A percentile compares a stretch with the other conserved stretches of the same genome.
phyloP scores from a whole-genome alignment of 139 green algal genomes.

The Haematococcus sp. region DNA sequence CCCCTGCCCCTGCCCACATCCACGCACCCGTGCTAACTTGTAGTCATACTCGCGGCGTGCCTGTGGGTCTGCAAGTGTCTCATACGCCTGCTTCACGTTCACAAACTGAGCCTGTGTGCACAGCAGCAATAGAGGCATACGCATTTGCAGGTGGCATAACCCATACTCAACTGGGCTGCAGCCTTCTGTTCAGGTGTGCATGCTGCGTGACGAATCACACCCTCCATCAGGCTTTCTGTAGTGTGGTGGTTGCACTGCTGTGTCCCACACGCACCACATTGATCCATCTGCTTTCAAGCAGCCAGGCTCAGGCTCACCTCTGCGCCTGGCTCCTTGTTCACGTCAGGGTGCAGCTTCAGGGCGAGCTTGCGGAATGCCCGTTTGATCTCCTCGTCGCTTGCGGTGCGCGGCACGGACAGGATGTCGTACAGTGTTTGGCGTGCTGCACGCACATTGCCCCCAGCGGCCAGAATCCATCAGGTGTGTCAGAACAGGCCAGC shows the following conservation, averaged over 20 bases:
- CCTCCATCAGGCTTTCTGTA: too few relatives aligned
- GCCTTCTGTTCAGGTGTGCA: not conserved
- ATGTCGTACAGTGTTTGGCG: conserved; percentile 17
- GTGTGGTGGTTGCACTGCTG: too few relatives aligned
- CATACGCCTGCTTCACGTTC: not conserved
- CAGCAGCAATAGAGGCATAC: not conserved
- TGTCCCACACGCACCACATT: too few relatives aligned
- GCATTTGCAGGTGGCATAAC: not conserved
- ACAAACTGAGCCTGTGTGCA: not conserved
- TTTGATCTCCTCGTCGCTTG: conserved; percentile 32
- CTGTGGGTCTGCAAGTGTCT: not conserved
- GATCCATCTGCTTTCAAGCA: too few relatives aligned
- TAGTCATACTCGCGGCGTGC: not conserved
- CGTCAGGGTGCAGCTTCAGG: conserved; percentile 37
- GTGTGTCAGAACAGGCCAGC: too few relatives aligned
- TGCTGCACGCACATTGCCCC: too few relatives aligned
- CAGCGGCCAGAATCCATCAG: too few relatives aligned
- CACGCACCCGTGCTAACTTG: too few relatives aligned
- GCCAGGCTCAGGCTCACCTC: too few relatives aligned
- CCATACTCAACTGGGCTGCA: not conserved
- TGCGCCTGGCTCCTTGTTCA: conserved; percentile 33
- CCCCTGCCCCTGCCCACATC: too few relatives aligned
- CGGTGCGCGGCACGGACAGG: conserved; percentile 8
- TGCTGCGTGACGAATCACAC: too few relatives aligned
- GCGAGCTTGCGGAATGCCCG: conserved; percentile 25